Evolutionary conservation across 257 asterid genomes (phyloP).

Genomic region (Solanum clarkiae): DNA sequence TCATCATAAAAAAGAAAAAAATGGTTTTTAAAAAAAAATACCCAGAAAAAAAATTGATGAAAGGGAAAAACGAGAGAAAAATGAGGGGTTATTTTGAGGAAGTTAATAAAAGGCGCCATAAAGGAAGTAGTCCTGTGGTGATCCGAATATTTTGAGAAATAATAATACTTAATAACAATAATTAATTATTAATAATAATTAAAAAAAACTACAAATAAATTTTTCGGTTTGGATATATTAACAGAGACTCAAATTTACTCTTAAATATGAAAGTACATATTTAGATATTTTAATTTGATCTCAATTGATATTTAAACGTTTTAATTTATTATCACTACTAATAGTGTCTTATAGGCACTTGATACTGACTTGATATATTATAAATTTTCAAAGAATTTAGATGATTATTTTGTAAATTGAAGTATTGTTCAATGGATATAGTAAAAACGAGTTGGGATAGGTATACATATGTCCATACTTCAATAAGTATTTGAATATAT

Average conservation of each 20-base stretch:
- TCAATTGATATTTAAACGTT: too few species aligned
- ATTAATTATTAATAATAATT: background rate
- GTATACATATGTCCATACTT: too few species aligned
- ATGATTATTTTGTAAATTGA: too few species aligned
- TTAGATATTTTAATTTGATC: background rate
- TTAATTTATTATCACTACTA: too few species aligned
- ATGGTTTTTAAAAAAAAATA: background rate
- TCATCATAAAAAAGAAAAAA: constrained; percentile 23
- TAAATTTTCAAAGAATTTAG: too few species aligned
- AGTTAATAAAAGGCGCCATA: constrained; percentile 7
- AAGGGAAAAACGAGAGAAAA: constrained; percentile 10
- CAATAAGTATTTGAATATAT: too few species aligned
- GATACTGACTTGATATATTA: too few species aligned
- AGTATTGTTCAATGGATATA: too few species aligned
- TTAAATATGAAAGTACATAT: background rate
- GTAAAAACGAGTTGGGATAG: too few species aligned
- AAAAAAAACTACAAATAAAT: too few species aligned
- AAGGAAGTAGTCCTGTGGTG: constrained; percentile 43
- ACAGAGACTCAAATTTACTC: background rate
- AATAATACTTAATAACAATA: background rate
- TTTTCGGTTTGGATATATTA: background rate
- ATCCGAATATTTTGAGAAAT: background rate
- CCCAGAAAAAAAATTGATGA: constrained; percentile 3
- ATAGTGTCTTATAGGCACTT: too few species aligned
- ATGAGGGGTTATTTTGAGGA: constrained; percentile 9